Evolutionary conservation across 148 eudicot genomes (phyloP).

Genomic region (Amaranthus cruentus): DNA sequence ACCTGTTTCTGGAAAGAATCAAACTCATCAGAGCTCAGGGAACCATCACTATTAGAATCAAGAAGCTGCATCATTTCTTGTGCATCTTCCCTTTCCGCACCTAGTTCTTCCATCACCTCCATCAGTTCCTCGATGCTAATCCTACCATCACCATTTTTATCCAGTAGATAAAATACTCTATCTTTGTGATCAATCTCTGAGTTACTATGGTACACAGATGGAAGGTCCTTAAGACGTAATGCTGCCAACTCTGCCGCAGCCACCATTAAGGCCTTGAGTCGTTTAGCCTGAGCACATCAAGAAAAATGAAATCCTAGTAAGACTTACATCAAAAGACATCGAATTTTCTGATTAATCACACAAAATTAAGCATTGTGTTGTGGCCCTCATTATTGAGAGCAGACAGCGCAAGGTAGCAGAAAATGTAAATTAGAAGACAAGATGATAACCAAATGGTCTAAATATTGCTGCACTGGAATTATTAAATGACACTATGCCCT

Average conservation of each 20-base stretch:
- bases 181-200: conserved; percentile 44
- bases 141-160: conserved; percentile 98
- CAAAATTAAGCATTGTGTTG: neutral
- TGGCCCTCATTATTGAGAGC: neutral
- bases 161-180: conserved; percentile 70
- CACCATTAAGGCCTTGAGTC: conserved; percentile 86
- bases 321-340: neutral
- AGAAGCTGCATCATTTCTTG: conserved; percentile 94
- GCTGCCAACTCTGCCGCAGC: conserved; percentile 97
- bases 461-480: neutral
- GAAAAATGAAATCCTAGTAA: conserved; percentile 2
- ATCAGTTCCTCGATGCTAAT: conserved; percentile 94
- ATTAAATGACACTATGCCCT: neutral
- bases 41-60: conserved; percentile 94
- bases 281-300: conserved; percentile 56
- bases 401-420: neutral
- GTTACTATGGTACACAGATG: conserved; percentile 46
- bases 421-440: neutral
- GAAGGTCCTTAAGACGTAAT: conserved; percentile 79
- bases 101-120: conserved; percentile 98
- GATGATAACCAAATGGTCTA: neutral
- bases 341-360: neutral
- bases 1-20: conserved; percentile 90
- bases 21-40: conserved; percentile 92
- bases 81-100: conserved; percentile 91